phyloP scores from a whole-genome alignment of 2,329 filamentous ascomycete genomes.

The Fusarium sp. region DNA sequence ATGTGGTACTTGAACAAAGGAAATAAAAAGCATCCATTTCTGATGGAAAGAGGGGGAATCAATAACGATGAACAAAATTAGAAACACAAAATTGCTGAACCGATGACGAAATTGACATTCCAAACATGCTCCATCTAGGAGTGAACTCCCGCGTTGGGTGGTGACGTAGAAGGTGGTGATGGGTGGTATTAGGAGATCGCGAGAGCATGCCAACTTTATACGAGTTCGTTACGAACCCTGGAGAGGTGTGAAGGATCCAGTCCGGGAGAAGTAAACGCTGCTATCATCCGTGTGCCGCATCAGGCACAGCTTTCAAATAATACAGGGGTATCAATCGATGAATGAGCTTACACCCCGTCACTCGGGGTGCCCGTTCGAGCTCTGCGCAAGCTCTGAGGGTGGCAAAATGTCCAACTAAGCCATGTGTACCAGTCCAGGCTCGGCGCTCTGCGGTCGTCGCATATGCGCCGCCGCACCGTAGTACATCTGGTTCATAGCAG shows the following conservation, averaged over 20 bases:
- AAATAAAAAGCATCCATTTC: slow-evolving; percentile 37
- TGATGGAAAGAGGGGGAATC: slow-evolving; percentile 39
- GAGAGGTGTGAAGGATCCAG: slow-evolving; percentile 27
- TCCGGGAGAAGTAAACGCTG: slow-evolving; percentile 38
- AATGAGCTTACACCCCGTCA: slow-evolving; percentile 21
- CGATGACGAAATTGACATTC: slow-evolving; percentile 31
- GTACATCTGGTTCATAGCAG: slow-evolving; percentile 76
- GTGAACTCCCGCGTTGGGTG: slow-evolving; percentile 28
- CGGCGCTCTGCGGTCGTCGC: slow-evolving; percentile 80
- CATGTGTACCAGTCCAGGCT: slow-evolving; percentile 66
- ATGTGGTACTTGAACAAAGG: slow-evolving; percentile 44
- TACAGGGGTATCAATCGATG: slow-evolving; percentile 40
- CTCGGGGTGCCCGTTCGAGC: slow-evolving; percentile 6
- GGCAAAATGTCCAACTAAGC: slow-evolving; percentile 46
- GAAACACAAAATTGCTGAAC: slow-evolving; percentile 20
- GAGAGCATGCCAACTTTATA: slow-evolving; percentile 35
- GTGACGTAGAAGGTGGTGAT: slow-evolving; percentile 4
- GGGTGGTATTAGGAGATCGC: slow-evolving; percentile 37
- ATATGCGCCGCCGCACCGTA: slow-evolving; percentile 74
- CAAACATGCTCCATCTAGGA: slow-evolving; percentile 45
- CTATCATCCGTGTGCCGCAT: slow-evolving; percentile 18
- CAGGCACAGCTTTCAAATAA: slow-evolving; percentile 30
- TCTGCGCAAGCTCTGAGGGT: slow-evolving; percentile 21
- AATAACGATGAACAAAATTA: slow-evolving; percentile 25
- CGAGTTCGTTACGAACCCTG: slow-evolving; percentile 30